Evolutionary conservation across 345 rosid species (phyloP).

Genomic region (Camelina sativa): DNA sequence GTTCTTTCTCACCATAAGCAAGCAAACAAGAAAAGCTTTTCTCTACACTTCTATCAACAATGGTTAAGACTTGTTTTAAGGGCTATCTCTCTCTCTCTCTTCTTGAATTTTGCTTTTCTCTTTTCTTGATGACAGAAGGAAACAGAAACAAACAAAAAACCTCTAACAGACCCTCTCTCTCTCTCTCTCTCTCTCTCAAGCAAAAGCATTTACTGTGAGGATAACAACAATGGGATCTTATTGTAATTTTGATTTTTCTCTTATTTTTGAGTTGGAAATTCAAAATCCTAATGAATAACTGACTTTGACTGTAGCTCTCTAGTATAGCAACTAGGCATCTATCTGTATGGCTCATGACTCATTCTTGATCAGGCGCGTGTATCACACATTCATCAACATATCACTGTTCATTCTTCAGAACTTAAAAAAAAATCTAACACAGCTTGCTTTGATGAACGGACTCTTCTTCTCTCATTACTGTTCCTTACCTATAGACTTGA

Average conservation of each 20-base stretch:
- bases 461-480: background rate
- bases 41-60: conserved; percentile 14
- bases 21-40: background rate
- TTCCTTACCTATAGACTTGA: conserved; percentile 17
- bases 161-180: conserved; percentile 34
- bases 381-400: conserved; percentile 3
- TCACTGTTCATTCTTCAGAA: background rate
- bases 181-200: conserved; percentile 8
- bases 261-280: conserved; percentile 25
- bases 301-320: conserved; percentile 45
- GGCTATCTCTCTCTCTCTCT: conserved; percentile 24
- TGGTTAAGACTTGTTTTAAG: conserved; percentile 19
- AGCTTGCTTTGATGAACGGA: conserved; percentile 13
- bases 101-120: conserved; percentile 14
- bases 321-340: conserved; percentile 45
- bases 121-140: conserved; percentile 35
- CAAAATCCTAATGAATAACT: conserved; percentile 42
- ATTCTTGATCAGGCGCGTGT: conserved; percentile 41
- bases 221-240: conserved; percentile 43
- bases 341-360: conserved; percentile 30
- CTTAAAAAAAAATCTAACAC: background rate
- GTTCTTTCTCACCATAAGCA: conserved; percentile 16
- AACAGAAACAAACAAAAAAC: conserved; percentile 38
- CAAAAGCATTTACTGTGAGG: conserved; percentile 46
- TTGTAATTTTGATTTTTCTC: background rate